These are phyloP conservation scores for Rhizopogon salebrosus DNA, from an alignment of 768 basidiomycete genomes.

Conservation along the genomic window DNA sequence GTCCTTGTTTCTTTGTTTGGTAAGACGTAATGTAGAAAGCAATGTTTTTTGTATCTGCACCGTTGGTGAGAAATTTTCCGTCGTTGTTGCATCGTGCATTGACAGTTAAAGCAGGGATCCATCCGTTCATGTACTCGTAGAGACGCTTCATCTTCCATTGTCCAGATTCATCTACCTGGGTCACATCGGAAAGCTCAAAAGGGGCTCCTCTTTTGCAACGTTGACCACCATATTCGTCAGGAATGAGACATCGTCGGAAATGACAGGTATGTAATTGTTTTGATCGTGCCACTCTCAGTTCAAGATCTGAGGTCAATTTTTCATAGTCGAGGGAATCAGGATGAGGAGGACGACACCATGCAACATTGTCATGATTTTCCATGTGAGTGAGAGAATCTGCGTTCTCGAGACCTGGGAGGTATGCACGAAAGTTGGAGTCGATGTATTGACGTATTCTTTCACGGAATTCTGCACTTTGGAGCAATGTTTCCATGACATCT, in stretches of 20 bases:
- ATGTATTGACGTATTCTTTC: conserved; percentile 18
- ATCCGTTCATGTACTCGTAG: conserved; percentile 22
- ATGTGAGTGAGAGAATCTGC: conserved; percentile 16
- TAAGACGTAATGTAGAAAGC: conserved; percentile 36
- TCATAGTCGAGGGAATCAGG: conserved; percentile 23
- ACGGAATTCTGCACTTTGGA: conserved; percentile 24
- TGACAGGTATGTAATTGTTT: conserved; percentile 30
- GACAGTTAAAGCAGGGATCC: conserved; percentile 19
- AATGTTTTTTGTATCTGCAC: conserved; percentile 26
- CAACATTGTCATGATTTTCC: conserved; percentile 20
- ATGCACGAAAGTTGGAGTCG: conserved; percentile 30
- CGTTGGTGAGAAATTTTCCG: conserved; percentile 32
- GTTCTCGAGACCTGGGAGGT: conserved; percentile 19
- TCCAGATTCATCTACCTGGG: no score
- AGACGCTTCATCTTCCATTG: no score
- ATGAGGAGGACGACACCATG: conserved; percentile 30
- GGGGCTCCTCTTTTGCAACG: no score
- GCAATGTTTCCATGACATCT: conserved; percentile 19
- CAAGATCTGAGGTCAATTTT: background rate
- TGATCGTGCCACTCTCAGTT: conserved; percentile 19
- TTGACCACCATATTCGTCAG: no score
- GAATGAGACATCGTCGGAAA: no score
- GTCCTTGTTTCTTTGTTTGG: conserved; percentile 35
- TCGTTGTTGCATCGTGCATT: conserved; percentile 32
- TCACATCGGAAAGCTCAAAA: no score